A percentile compares a stretch with the other conserved stretches of the same genome.
These are phyloP conservation scores for Xanthoceras sorbifolium DNA, from an alignment of 345 rosid species.

Conservation along the genomic window DNA sequence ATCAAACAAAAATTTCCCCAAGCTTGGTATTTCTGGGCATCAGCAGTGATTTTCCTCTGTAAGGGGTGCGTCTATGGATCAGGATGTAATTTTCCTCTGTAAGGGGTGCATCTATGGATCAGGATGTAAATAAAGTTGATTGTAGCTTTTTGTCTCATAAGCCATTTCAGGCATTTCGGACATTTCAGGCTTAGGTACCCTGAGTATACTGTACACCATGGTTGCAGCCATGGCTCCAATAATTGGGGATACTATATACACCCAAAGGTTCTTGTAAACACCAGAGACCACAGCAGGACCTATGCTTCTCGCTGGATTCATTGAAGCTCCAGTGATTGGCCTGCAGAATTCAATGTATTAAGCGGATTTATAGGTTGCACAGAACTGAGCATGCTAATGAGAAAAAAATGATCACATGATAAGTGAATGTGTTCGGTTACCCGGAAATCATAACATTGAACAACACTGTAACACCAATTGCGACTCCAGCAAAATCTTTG, in stretches of 20 bases:
- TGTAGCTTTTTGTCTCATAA: conserved; percentile 24
- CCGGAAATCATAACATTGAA: conserved; percentile 47
- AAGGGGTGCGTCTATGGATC: conserved; percentile 27
- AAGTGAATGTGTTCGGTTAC: conserved; percentile 24
- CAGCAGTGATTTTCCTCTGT: background rate
- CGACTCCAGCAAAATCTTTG: conserved; percentile 38
- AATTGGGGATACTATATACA: conserved; percentile 42
- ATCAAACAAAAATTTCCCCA: background rate
- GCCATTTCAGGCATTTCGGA: conserved; percentile 20
- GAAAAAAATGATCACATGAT: background rate
- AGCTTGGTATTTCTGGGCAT: background rate
- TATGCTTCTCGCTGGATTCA: conserved; percentile 61
- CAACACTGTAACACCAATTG: conserved; percentile 39
- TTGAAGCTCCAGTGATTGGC: conserved; percentile 60
- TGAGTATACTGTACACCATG: conserved; percentile 30
- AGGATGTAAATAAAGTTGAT: conserved; percentile 25
- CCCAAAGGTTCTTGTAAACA: conserved; percentile 47
- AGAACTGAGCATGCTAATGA: background rate
- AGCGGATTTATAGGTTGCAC: background rate
- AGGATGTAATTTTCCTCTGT: background rate
- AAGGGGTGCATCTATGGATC: conserved; percentile 28
- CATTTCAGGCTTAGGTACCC: conserved; percentile 34
- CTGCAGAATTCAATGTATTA: conserved; percentile 25
- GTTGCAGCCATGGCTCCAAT: conserved; percentile 44
- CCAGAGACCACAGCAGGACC: conserved; percentile 52